Base-by-base conservation (phyloP, 1,284 basidiomycete species). In the Tilletia caries region DNA sequence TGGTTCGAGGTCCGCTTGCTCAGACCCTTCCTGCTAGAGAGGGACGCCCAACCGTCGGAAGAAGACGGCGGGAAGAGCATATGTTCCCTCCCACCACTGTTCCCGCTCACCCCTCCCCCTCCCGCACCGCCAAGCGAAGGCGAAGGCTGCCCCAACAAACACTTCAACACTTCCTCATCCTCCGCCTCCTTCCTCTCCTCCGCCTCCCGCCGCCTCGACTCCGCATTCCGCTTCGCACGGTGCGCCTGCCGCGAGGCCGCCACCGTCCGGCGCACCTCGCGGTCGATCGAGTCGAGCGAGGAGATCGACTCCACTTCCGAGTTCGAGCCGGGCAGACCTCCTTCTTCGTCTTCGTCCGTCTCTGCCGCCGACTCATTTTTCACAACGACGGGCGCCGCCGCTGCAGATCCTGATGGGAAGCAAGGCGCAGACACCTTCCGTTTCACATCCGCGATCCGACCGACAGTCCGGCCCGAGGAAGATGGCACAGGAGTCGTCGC, bases 241-340 rank as follows among this genome's bases (percentile, higher is more conserved):
- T 62, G 27, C 18, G 58, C 58, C 58, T 34, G 32, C 3, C 58
- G 29, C 10, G 58, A 20, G 10, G 58, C 58, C 2, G 29, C 29
- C 29, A 33, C 20, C 3, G 29, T 62, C 29, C 58, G 58, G 27
- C 44, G 18, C 33, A 64, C 34, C 32, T 64, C 67, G 12, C 46
- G 67, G 18, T 64, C 67, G 44, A 68, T 41, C 43, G 62, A 50
- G 52, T 41, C 18, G 65, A 73, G 23, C 65, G 68, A 48, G 58
- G 27, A 48, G 41, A 66, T 25, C 6, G 58, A 62, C 58, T 62
- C 58, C 29, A 62, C 32, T 8, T 62, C 58, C 10, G 58, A 62
- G 33, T 62, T 29, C 27, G 15, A 18, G 15, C 32, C 62, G 50
- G 34, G 65, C 43, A 44, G 54, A 32, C 37, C 58, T 29, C 34